Conservation (phyloP, 805 yeast genomes). For the Sungouiozyma ichnusensis region DNA sequence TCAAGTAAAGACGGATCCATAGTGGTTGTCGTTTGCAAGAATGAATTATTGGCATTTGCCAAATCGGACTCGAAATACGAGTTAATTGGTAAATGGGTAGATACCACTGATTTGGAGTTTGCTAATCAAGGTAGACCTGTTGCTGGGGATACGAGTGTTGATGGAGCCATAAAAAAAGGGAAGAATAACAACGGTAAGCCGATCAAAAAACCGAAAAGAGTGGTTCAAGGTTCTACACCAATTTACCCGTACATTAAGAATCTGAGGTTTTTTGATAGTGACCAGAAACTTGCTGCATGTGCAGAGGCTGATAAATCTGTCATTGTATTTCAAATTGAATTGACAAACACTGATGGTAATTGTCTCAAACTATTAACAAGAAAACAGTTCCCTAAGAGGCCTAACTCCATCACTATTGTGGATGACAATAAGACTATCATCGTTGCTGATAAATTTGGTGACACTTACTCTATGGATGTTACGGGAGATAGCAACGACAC, state of each 20-base stretch:
- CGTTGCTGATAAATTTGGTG: slow-evolving; percentile 94
- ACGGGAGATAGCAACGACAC: slow-evolving; percentile 28
- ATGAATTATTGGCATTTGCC: slow-evolving; percentile 43
- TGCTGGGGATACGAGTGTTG: slow-evolving; percentile 23
- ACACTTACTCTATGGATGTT: slow-evolving; percentile 59
- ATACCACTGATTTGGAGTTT: slow-evolving; percentile 35
- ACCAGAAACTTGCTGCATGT: slow-evolving; percentile 48
- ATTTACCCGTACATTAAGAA: slow-evolving; percentile 59
- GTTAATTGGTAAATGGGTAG: slow-evolving; percentile 49
- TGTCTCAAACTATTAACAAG: slow-evolving; percentile 48
- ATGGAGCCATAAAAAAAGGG: slow-evolving; percentile 25
- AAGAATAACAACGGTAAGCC: slow-evolving; percentile 30
- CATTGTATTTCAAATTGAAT: slow-evolving; percentile 41
- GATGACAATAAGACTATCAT: slow-evolving; percentile 41
- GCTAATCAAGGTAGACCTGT: slow-evolving; percentile 37
- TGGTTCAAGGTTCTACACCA: slow-evolving; percentile 58
- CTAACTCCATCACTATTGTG: slow-evolving; percentile 65
- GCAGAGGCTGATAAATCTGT: slow-evolving; percentile 81
- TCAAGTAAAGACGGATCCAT: slow-evolving; percentile 36
- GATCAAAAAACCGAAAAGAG: slow-evolving; percentile 50
- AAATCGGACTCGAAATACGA: slow-evolving; percentile 29
- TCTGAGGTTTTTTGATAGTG: slow-evolving; percentile 43
- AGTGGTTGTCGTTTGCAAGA: slow-evolving; percentile 49
- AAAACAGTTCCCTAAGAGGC: slow-evolving; percentile 82
- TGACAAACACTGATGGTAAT: slow-evolving; percentile 21